Base-by-base conservation (phyloP, 106 monocot genomes). In the Dendrobium catenatum region DNA sequence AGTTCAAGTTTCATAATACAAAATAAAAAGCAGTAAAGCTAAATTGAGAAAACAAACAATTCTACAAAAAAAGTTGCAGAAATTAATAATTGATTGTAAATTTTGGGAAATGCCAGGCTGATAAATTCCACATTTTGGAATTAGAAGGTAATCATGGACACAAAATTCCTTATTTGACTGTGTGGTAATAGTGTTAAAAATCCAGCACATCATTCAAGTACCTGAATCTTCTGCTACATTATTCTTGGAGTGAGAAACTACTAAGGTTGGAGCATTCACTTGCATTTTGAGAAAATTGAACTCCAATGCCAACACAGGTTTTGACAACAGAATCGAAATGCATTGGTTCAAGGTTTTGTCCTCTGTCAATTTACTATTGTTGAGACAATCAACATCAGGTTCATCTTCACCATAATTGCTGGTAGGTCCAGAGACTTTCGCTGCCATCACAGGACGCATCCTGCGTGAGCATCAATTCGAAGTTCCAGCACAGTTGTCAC, bases 231-330 rank as follows among this genome's bases (percentile, higher is more conserved):
- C 64, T 6, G 79, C 82, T 77, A 79, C 29, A 72, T 78, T 81
- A 59, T 79, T 84, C 68, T 77, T 11, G 51, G 10, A 1, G 40
- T 42, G 55, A 44, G 87, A 86, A 81, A 74, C 55, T 15, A 92
- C 80, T 0, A 86, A 59, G 6, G 33, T 85, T 2, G 97, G 97
- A 84, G 92, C 90, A 37, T 89, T 87, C 55, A 94, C 97, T 24
- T 84, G 79, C 97, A 98, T 98, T 81, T 83, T 84, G 4, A 98
- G 86, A 72, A 78, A 86, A 73, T 82, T 89, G 81, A 98, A 98
- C 56, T 94, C 83, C 55, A 92, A 72, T 33, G 97, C 92, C 59
- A 98, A 77, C 37, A 98, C 83, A 17, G 97, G 97, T 72, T 89
- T 98, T 6, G 97, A 92, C 41, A 90, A 59, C 48, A 98, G 64